Base-by-base conservation (phyloP, 805 yeast species). In the Huiozyma sinensis region DNA sequence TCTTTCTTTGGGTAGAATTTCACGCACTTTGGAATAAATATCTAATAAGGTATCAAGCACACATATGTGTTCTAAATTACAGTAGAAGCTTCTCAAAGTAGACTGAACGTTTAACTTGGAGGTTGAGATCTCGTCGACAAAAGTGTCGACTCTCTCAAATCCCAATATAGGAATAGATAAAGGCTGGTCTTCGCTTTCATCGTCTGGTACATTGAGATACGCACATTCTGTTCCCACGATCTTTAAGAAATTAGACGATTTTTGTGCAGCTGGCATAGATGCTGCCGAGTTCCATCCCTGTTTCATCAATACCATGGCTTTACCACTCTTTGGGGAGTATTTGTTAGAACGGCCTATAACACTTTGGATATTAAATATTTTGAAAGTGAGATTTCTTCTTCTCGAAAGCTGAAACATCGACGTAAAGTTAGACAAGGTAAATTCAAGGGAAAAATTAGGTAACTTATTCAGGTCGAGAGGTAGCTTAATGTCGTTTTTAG, bases 121-220 rank as follows among this genome's bases (percentile, higher is more conserved):
- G 9, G 42, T 47, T 3, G 46, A 44, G 6, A 47, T 36, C 31
- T 54, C 52, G 41, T 50, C 51, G 3, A 58, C 39, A 33, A 55
- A 56, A 8, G 52, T 49, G 34, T 59, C 65, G 32, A 51, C 44
- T 47, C 63, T 56, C 43, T 55, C 63, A 43, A 59, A 57, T 1
- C 53, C 56, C 36, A 53, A 51, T 8, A 61, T 53, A 4, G 63
- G 64, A 6, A 53, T 42, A 3, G 53, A 40, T 6, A 47, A 28
- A 2, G 53, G 47, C 4, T 42, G 50, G 3, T 37, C 36, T n/a
- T 36, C 37, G 6, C 38, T 38, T 11, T 39, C 33, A 8, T 45
- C 40, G 11, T 24, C 38, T 28, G 52, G 44, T 9, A 46, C 36
- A 39, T 47, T 51, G 31, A 54, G 38, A 40, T 50, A 54, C 6